These are phyloP conservation scores for Aspergillus bertholletiae DNA, from an alignment of 495 filamentous ascomycete species.

Conservation along the genomic window DNA sequence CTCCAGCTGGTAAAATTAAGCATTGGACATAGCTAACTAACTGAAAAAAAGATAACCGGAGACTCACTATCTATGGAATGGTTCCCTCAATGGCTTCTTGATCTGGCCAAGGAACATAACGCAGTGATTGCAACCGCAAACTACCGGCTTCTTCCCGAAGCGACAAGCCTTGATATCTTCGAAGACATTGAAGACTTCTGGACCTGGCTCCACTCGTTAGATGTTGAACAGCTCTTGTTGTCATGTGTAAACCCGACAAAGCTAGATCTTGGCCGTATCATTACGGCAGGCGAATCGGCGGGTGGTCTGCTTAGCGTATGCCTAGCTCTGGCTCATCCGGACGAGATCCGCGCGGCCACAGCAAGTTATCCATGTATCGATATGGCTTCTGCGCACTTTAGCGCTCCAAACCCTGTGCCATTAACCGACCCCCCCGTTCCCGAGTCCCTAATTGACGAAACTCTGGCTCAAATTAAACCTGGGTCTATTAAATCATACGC, in stretches of 20 bases:
- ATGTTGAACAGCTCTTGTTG: slow-evolving; percentile 13
- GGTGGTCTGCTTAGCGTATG: slow-evolving; percentile 32
- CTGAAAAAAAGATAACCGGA: slow-evolving; percentile 22
- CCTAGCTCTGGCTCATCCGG: slow-evolving; percentile 22
- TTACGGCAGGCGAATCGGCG: slow-evolving; percentile 30
- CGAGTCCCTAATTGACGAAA: slow-evolving; percentile 12
- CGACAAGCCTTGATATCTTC: slow-evolving; percentile 43
- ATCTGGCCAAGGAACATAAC: slow-evolving; percentile 24
- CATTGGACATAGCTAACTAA: not conserved
- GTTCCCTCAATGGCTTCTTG: slow-evolving; percentile 29
- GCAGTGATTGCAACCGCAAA: slow-evolving; percentile 44
- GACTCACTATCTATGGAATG: slow-evolving; percentile 29
- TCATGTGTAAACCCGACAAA: slow-evolving; percentile 14
- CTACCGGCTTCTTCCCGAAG: slow-evolving; percentile 52
- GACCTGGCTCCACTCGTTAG: slow-evolving; percentile 38
- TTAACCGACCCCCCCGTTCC: slow-evolving; percentile 8
- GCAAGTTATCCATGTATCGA: slow-evolving; percentile 21
- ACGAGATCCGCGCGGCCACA: slow-evolving; percentile 18
- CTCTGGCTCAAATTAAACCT: slow-evolving; percentile 1
- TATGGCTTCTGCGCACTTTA: slow-evolving; percentile 7
- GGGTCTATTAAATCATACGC: slow-evolving; percentile 14
- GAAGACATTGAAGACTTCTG: slow-evolving; percentile 49
- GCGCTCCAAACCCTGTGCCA: not conserved
- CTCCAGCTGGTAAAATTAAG: not conserved
- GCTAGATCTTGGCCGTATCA: slow-evolving; percentile 25